Percentiles rank a stretch among this genome's conserved stretches.
Conservation (phyloP, 495 filamentous ascomycete genomes). For the Pyronema domesticum region DNA sequence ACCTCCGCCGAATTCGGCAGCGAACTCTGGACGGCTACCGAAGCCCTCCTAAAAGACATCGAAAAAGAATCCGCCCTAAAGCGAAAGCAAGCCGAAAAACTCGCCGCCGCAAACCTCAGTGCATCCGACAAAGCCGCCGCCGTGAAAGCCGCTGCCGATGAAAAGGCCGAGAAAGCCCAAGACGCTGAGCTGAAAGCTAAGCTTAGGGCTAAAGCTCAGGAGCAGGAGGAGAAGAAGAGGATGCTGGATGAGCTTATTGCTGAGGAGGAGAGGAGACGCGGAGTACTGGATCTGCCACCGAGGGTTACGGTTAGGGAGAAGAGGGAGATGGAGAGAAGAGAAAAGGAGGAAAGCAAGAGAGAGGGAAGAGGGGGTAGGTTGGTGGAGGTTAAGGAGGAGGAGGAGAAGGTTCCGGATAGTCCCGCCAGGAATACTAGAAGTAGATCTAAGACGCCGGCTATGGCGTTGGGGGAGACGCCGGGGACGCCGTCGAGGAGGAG, state of each 20-base stretch:
- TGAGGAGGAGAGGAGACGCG: slow-evolving; percentile 7
- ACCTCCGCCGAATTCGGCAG: slow-evolving; percentile 59
- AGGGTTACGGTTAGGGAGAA: not conserved
- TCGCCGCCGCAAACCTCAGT: slow-evolving; percentile 28
- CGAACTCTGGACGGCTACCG: slow-evolving; percentile 73
- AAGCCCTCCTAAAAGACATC: slow-evolving; percentile 60
- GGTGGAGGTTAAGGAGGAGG: slow-evolving; percentile 21
- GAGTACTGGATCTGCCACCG: not conserved
- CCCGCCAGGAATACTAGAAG: slow-evolving; percentile 23
- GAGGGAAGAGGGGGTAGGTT: slow-evolving; percentile 21
- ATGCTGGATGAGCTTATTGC: slow-evolving; percentile 12
- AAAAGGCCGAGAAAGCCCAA: slow-evolving; percentile 1
- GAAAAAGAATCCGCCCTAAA: slow-evolving; percentile 64
- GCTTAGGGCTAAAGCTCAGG: slow-evolving; percentile 16
- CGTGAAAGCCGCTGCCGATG: slow-evolving; percentile 26
- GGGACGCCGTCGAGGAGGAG: no score
- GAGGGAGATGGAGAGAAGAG: slow-evolving; percentile 21
- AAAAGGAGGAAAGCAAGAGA: slow-evolving; percentile 1
- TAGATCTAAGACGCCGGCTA: slow-evolving; percentile 5
- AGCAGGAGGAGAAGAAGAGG: slow-evolving; percentile 11
- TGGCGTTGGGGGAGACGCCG: slow-evolving; percentile 5
- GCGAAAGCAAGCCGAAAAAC: slow-evolving; percentile 51
- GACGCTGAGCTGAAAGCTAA: slow-evolving; percentile 9
- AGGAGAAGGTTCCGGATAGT: slow-evolving; percentile 9
- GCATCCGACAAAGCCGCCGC: slow-evolving; percentile 19